Evolutionary conservation across 164 flowering plant genomes (phyloP), one percentile per base, ranked within the genome.

Genomic region (Nelumbo lutea): DNA sequence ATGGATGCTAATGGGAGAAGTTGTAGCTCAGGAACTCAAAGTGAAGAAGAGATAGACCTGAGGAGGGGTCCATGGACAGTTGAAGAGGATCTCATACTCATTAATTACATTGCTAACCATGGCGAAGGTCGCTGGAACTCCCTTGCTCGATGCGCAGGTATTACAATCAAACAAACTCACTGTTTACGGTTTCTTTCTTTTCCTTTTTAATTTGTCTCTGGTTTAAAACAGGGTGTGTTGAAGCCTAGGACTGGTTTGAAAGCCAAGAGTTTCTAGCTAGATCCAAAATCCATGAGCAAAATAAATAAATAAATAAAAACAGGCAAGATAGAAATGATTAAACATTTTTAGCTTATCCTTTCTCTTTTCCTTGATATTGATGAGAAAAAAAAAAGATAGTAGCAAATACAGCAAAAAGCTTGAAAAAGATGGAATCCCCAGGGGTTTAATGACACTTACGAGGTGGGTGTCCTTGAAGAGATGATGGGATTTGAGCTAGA

Each of bases 41-140:
- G 69, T 15, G 80, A 82, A 64, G 78, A 79, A 52, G 79, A 76
- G 38, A 67, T 70, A 79, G 91, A 84, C 51, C 71, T 85, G 7
- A 78, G 87, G 46, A 83, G 87, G 74, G 96, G 96, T n/a, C 87
- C 91, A 5, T 90, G 96, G 96, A 88, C 96, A 15, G 81, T 70
- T 27, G 90, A 90, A 56, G 96, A 90, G 72, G 96, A 90, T 70
- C 64, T 68, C 15, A 66, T 77, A 53, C 90, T 90, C 70, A 77
- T 82, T 62, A 79, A 84, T 79, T 83, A 81, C 84, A 83, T 90
- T 69, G 65, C 80, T 57, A 75, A 58, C 50, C 90, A 88, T 50
- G 96, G 96, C 42, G 89, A 84, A 75, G 90, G 89, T 6, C 85
- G 87, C 38, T 90, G 96, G 96, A 88, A 85, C 64, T 81, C 82